Evolutionary conservation across 495 filamentous ascomycete species (phyloP), one percentile per base, ranked within the genome.

Genomic region (Neurospora pannonica): DNA sequence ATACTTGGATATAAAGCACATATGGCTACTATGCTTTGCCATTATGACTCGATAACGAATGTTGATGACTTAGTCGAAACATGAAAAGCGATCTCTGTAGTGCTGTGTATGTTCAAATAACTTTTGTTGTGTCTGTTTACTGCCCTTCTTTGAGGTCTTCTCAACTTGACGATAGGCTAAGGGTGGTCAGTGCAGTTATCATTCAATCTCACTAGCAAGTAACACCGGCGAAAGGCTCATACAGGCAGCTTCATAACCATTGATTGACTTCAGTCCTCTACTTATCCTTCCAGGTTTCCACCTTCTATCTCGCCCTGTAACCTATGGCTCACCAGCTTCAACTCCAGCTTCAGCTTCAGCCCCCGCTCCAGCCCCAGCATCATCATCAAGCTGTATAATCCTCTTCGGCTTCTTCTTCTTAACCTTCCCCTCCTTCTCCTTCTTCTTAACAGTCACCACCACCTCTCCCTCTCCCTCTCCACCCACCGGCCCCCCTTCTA

Each of bases 401-500:
- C 77, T 76, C 73, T 82, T 83, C n/a, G 79, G 77, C 75, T 85
- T 85, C 76, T 81, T 86, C 81, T 88, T 88, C 83, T 87, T 88
- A 76, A 84, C 85, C 79, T 85, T 87, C 69, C 40, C 38, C 38
- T 69, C 71, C 34, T 75, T 74, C 2, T 13, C 70, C 74, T 79
- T 85, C 80, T 86, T 88, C 79, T 85, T 87, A 72, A 81, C 79
- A 71, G 80, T 80, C 28, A 76, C 74, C 24, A 75, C 48, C n/a
- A n/a, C 78, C 21, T 77, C 76, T 36, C 69, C 75, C 2, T 43
- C 72, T 9, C n/a, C 74, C 37, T 70, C 72, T 28, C 42, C 54
- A 31, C 21, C 54, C 13, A 5, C 48, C 24, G 5, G 70, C 60
- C 11, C 54, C 43, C 38, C 72, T 71, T 34, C 40, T 1, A 28